phyloP scores from a whole-genome alignment of 225 moss, liverwort and hornwort genomes.

The Straminergon stramineum region DNA sequence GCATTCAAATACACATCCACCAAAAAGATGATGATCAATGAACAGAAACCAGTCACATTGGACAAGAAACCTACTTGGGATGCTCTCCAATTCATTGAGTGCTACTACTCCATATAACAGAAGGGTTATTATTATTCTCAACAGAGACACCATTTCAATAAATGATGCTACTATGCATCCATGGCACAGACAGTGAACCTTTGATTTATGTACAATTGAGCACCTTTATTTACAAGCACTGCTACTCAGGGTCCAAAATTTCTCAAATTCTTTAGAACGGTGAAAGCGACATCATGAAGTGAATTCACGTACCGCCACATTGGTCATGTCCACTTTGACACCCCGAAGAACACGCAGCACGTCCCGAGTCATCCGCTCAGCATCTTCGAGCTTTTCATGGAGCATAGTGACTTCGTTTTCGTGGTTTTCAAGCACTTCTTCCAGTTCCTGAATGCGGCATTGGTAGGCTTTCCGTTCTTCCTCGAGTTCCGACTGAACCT shows the following conservation, averaged over 20 bases:
- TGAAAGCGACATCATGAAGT: background rate
- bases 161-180: background rate
- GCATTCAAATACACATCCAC: background rate
- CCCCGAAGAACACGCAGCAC: slow-evolving; percentile 76
- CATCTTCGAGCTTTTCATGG: slow-evolving; percentile 81
- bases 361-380: slow-evolving; percentile 89
- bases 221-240: background rate
- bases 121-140: background rate
- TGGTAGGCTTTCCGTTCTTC: slow-evolving; percentile 57
- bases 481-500: slow-evolving; percentile 66
- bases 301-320: slow-evolving; percentile 53
- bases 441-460: slow-evolving; percentile 70
- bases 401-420: slow-evolving; percentile 85
- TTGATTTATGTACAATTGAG: background rate
- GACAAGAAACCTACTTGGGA: background rate
- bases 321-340: slow-evolving; percentile 84
- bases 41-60: background rate
- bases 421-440: slow-evolving; percentile 55
- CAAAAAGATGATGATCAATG: background rate
- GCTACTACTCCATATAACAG: background rate
- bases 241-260: background rate
- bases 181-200: background rate
- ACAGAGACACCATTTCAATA: background rate
- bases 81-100: background rate
- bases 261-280: background rate